Conservation (phyloP, 2,329 filamentous ascomycete genomes). For the Cryphonectria parasitica region DNA sequence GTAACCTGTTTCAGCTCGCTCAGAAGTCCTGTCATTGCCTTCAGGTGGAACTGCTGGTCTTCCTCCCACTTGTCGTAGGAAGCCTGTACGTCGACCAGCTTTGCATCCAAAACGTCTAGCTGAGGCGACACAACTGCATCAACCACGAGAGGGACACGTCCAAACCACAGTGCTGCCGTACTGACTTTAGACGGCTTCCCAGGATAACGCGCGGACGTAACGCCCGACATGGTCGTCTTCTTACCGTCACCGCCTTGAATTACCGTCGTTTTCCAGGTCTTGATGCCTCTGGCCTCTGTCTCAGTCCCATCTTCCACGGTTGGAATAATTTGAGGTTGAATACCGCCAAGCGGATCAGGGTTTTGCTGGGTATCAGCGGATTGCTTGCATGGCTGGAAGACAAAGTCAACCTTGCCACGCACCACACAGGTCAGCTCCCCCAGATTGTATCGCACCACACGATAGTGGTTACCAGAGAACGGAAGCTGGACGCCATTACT, state of each 20-base stretch:
- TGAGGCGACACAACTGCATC: constrained; percentile 13
- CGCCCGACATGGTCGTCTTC: background rate
- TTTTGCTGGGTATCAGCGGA: background rate
- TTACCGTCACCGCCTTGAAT: constrained; percentile 10
- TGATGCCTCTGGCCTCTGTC: background rate
- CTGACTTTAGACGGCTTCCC: background rate
- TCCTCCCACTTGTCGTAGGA: constrained; percentile 16
- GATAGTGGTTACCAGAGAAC: constrained; percentile 19
- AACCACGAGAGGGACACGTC: constrained; percentile 21
- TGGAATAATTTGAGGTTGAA: background rate
- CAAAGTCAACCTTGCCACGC: constrained; percentile 21
- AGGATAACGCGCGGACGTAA: constrained; percentile 10
- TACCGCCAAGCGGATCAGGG: background rate
- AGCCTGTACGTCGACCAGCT: constrained; percentile 2
- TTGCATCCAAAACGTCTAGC: background rate
- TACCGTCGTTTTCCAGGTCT: constrained; percentile 17
- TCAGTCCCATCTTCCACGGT: background rate
- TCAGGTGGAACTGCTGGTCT: constrained; percentile 11
- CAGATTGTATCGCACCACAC: constrained; percentile 20
- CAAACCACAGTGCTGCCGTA: constrained; percentile 23
- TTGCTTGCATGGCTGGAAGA: constrained; percentile 7
- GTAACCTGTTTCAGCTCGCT: constrained; percentile 14
- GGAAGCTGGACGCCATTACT: background rate
- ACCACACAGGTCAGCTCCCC: constrained; percentile 16
- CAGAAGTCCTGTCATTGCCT: constrained; percentile 11